These are phyloP conservation scores for Backusella luteola DNA, from an alignment of 192 early-diverging fungal species.

Conservation along the genomic window DNA sequence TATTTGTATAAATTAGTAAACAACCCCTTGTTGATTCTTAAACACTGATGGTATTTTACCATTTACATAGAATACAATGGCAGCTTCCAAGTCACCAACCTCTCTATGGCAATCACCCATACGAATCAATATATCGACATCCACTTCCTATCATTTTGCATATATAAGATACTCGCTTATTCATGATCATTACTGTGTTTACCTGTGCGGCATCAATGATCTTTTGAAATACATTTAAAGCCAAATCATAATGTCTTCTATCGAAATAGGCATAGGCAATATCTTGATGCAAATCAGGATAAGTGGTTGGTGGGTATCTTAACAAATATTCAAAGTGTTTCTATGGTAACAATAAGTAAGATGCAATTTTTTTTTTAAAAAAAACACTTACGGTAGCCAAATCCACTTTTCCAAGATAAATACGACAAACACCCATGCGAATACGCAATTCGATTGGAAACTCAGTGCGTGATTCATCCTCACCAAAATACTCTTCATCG, in stretches of 20 bases:
- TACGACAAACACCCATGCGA: constrained; percentile 79
- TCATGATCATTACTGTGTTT: constrained; percentile 10
- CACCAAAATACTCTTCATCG: constrained; percentile 31
- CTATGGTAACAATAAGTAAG: constrained; percentile 28
- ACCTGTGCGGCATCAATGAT: constrained; percentile 47
- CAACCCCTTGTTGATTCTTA: neutral
- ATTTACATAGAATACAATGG: constrained; percentile 54
- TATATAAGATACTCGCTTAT: neutral
- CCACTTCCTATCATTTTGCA: constrained; percentile 26
- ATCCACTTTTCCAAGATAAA: constrained; percentile 68
- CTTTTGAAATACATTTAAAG: constrained; percentile 56
- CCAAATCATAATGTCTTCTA: constrained; percentile 58
- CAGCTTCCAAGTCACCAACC: constrained; percentile 58
- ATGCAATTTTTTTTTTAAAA: too few relatives aligned
- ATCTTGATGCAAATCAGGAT: constrained; percentile 71
- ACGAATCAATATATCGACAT: constrained; percentile 45
- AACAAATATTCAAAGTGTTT: constrained; percentile 65
- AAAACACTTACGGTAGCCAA: constrained; percentile 54
- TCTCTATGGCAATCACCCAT: constrained; percentile 63
- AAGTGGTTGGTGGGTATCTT: constrained; percentile 46
- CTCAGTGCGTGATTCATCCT: constrained; percentile 10
- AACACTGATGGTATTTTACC: constrained; percentile 33
- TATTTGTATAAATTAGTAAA: constrained; percentile 9
- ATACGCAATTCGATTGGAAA: constrained; percentile 86
- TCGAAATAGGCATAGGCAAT: constrained; percentile 73